Base-by-base conservation (phyloP, 495 filamentous ascomycete species). In the Xylaria intraflava region DNA sequence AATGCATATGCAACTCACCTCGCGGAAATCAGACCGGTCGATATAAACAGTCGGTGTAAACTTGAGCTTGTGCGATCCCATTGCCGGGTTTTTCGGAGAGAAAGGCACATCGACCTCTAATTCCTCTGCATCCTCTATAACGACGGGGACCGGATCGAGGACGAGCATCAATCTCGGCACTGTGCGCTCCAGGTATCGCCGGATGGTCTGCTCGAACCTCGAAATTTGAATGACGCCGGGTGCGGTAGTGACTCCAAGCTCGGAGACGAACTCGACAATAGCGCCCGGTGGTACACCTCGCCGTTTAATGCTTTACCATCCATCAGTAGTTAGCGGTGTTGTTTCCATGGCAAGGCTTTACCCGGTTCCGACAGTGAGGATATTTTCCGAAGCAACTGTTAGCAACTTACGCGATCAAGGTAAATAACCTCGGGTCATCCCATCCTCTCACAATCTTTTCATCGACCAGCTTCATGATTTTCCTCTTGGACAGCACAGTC, bases 11-110 rank as follows among this genome's bases (percentile, higher is more conserved):
- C 4, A 38, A 85, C 38, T 49, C 60, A 81, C 77, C 64, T 94
- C 87, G 30, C 93, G 81, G 76, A 96, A 98, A 66, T 98, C 93
- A 31, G 79, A 83, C 42, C 89, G 85, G 64, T 98, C 93, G 45
- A 98, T 96, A 73, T 93, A 96, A 14, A 96, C 75, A 19, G 71
- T 82, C 56, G 78, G 79, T 2, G 85, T 88, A 63, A 89, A 81
- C 26, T 84, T 84, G 22, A 88, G 68, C 45, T 69, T 73, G 62
- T 76, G 74, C 30, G 51, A 62, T 7, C 78, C 80, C 57, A 78
- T 69, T 23, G 69, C 71, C 1, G 81, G 72, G 55, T 85, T 80
- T 65, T 88, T 89, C 1, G 81, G 77, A 12, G 83, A 81, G 66
- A 88, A 88, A 2, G 86, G 86, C 6, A 85, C 63, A 5, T 79